These are phyloP conservation scores for Euryodendron excelsum DNA, from an alignment of 148 eudicot genomes.

Conservation along the genomic window DNA sequence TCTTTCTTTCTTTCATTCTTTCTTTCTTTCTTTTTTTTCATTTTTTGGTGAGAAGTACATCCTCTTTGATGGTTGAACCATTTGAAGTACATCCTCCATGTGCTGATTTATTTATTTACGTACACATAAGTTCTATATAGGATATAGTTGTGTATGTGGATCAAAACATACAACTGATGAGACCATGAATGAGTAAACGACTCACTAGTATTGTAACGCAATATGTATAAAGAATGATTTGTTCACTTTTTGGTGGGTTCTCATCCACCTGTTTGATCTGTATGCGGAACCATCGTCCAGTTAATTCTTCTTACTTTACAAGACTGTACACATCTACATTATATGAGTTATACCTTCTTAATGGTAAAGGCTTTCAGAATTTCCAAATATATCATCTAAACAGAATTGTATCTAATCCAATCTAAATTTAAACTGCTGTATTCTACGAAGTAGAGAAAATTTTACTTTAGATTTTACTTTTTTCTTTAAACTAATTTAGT, in stretches of 20 bases:
- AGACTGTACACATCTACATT: background rate
- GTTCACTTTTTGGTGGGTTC: background rate
- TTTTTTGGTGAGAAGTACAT: background rate
- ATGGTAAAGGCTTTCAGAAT: background rate
- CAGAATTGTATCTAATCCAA: background rate
- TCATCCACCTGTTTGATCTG: background rate
- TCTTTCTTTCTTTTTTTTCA: background rate
- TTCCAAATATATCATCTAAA: background rate
- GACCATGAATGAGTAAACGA: background rate
- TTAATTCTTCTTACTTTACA: background rate
- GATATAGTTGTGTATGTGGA: background rate
- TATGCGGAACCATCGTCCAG: background rate
- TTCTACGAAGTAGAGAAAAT: background rate
- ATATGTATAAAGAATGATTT: background rate
- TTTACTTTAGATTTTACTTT: background rate
- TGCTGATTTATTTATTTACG: too few relatives aligned
- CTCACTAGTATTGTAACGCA: background rate
- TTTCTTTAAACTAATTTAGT: background rate
- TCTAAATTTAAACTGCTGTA: background rate
- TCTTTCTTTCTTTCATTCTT: background rate
- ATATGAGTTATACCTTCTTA: background rate
- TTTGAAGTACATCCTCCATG: background rate
- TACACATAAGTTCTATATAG: background rate
- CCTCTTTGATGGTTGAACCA: conserved; percentile 11
- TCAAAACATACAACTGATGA: conserved; percentile 1